Evolutionary conservation across 179 eudicot genomes (phyloP).

Genomic region (Heliamphora pulchella): DNA sequence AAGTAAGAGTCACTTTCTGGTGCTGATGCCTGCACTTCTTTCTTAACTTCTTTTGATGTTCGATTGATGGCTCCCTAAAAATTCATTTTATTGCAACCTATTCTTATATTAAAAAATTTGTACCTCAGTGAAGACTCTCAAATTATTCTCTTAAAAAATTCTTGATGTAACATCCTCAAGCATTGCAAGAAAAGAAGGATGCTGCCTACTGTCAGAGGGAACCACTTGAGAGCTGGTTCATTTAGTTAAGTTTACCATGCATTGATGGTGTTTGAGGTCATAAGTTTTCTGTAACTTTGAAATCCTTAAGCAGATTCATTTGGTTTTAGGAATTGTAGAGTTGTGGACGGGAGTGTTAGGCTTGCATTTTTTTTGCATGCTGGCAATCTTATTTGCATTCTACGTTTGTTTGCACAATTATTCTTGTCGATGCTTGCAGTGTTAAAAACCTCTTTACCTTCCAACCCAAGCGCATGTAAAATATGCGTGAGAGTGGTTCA

Average conservation of each 20-base stretch:
- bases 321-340: neutral
- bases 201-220: neutral
- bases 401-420: no score
- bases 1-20: constrained; percentile 39
- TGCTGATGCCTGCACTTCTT: constrained; percentile 10
- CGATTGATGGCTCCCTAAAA: neutral
- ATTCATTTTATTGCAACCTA: neutral
- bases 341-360: neutral
- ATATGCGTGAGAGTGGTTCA: no score
- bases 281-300: neutral
- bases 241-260: neutral
- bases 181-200: constrained; percentile 1
- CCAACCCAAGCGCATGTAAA: no score
- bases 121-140: neutral
- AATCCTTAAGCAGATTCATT: neutral
- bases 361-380: neutral
- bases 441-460: no score
- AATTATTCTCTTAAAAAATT: neutral
- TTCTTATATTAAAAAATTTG: neutral
- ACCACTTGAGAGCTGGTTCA: neutral
- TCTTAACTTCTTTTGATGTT: neutral
- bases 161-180: neutral
- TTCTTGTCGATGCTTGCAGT: no score
- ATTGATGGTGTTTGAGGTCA: neutral
- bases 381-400: no score